Percentiles rank a stretch among this genome's conserved stretches.
Evolutionary conservation across 1,139 yeast genomes (phyloP).

Genomic region (Nakaseomyces kungkrabaensis): DNA sequence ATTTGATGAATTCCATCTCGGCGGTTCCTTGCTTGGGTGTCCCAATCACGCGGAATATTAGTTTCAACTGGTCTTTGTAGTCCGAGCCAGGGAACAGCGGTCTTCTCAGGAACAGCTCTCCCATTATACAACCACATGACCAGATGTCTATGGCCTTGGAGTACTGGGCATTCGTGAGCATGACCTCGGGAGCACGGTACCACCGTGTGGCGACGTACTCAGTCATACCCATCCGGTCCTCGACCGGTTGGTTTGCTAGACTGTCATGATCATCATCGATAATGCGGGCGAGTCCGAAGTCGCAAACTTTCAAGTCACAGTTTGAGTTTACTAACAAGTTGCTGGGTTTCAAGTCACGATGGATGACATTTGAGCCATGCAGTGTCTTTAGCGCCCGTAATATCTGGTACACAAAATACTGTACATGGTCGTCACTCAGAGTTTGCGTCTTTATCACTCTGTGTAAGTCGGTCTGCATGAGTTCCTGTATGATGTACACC

Average conservation of each 20-base stretch:
- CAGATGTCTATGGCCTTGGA: slow-evolving; percentile 93
- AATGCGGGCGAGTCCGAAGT: slow-evolving; percentile 80
- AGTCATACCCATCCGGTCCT: slow-evolving; percentile 55
- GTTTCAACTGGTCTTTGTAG: slow-evolving; percentile 79
- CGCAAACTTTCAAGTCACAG: slow-evolving; percentile 90
- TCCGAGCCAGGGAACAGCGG: slow-evolving; percentile 94
- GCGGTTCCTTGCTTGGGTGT: slow-evolving; percentile 61
- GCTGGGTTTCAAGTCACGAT: slow-evolving; percentile 87
- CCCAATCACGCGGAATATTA: slow-evolving; percentile 83
- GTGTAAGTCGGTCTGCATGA: slow-evolving; percentile 93
- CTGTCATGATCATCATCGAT: slow-evolving; percentile 12
- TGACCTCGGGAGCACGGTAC: slow-evolving; percentile 96
- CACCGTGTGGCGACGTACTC: slow-evolving; percentile 97
- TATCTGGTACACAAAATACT: slow-evolving; percentile 85
- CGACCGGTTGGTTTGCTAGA: slow-evolving; percentile 13
- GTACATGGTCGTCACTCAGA: slow-evolving; percentile 84
- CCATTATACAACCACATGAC: slow-evolving; percentile 94
- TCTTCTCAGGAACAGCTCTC: slow-evolving; percentile 78
- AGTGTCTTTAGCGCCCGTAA: slow-evolving; percentile 80
- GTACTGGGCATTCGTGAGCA: slow-evolving; percentile 88
- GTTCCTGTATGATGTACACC: slow-evolving; percentile 86
- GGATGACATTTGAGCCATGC: slow-evolving; percentile 86
- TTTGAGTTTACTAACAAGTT: slow-evolving; percentile 79
- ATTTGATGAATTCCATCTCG: slow-evolving; percentile 70
- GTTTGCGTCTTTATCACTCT: slow-evolving; percentile 80